Evolutionary conservation across 495 filamentous ascomycete genomes (phyloP).

Genomic region (Pyronema omphalodes): DNA sequence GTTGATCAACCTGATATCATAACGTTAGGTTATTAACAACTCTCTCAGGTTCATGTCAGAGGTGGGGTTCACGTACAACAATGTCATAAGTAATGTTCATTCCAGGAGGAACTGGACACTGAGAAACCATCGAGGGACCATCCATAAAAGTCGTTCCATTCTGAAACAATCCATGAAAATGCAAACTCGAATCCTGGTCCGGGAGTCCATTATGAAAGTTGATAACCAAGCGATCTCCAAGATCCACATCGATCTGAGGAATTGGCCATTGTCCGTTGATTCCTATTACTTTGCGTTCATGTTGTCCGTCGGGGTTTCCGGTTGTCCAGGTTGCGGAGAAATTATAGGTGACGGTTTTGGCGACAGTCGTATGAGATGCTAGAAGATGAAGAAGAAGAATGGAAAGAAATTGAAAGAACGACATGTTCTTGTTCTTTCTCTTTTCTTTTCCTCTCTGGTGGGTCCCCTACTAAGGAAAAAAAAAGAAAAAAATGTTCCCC

Average conservation of each 20-base stretch:
- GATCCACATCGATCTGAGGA: constrained; percentile 45
- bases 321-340: constrained; percentile 67
- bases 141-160: constrained; percentile 55
- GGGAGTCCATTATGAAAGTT: constrained; percentile 56
- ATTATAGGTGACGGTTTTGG: constrained; percentile 52
- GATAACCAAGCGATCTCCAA: constrained; percentile 54
- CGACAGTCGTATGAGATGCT: constrained; percentile 27
- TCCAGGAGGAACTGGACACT: constrained; percentile 50
- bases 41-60: background rate
- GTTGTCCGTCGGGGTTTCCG: constrained; percentile 59
- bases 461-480: too few relatives aligned
- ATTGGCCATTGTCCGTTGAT: constrained; percentile 71
- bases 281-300: constrained; percentile 49
- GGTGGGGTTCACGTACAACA: constrained; percentile 32
- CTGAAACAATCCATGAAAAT: constrained; percentile 70
- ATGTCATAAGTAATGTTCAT: constrained; percentile 56
- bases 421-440: too few relatives aligned
- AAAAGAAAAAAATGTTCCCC: too few relatives aligned
- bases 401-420: background rate
- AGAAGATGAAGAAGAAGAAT: constrained; percentile 23
- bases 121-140: constrained; percentile 46
- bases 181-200: constrained; percentile 48
- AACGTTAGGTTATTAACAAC: constrained; percentile 4
- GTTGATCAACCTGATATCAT: constrained; percentile 37
- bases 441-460: too few relatives aligned